Conservation (phyloP, 176 grass and related monocot genomes). For the Oryza longistaminata region DNA sequence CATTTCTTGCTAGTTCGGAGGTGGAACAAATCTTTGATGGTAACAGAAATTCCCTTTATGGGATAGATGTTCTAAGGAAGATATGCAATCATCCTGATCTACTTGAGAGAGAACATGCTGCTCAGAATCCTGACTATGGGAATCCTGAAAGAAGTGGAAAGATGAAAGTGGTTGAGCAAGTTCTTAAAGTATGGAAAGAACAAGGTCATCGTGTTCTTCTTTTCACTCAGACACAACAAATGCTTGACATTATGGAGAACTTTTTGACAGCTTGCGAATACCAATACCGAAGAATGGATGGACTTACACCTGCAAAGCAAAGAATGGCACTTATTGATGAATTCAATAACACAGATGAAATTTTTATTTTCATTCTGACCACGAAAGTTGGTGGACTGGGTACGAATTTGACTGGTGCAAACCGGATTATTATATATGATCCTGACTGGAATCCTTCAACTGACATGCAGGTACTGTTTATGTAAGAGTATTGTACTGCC, state of each 20-base stretch:
- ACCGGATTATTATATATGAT: constrained; percentile 88
- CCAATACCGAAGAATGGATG: constrained; percentile 89
- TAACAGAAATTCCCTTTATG: constrained; percentile 79
- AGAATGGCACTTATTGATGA: constrained; percentile 93
- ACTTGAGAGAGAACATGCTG: constrained; percentile 82
- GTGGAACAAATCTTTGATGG: constrained; percentile 98
- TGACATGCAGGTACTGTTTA: constrained; percentile 73
- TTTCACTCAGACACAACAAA: constrained; percentile 90
- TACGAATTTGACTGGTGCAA: constrained; percentile 84
- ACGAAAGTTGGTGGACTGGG: constrained; percentile 97
- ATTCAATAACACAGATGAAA: constrained; percentile 80
- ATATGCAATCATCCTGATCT: constrained; percentile 97
- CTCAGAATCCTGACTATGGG: constrained; percentile 83
- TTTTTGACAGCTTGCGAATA: constrained; percentile 59
- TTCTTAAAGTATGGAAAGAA: constrained; percentile 89
- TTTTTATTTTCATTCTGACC: constrained; percentile 88
- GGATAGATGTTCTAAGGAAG: constrained; percentile 89
- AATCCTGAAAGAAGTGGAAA: constrained; percentile 85
- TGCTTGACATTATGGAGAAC: constrained; percentile 92
- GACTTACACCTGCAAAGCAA: constrained; percentile 87
- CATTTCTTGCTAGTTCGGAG: constrained; percentile 94
- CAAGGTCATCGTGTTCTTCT: constrained; percentile 87
- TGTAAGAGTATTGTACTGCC: not conserved
- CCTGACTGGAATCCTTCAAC: constrained; percentile 99
- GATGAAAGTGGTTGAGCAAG: constrained; percentile 88